Evolutionary conservation across 331 rosid species (phyloP), one percentile per base, ranked within the genome.

Genomic region (Malus hybrid): DNA sequence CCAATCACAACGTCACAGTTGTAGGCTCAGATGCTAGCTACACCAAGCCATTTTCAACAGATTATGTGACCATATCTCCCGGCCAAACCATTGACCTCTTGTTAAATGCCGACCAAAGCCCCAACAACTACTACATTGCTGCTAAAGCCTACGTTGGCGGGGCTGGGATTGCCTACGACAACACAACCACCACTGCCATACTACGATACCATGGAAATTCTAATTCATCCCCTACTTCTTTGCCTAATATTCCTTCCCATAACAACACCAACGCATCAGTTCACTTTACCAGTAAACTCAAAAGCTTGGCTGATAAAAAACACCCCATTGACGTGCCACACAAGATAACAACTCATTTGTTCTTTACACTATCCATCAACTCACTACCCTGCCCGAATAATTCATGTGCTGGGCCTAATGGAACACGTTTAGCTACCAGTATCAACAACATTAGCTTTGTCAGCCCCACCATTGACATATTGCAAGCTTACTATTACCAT

Each of bases 41-140:
- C 24, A 24, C 24, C 24, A 24, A 24, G 24, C 24, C 24, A 24
- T 24, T 24, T 24, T 24, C 24, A 24, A 24, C 24, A 24, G 24
- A 24, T 24, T 24, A 24, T 24, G 24, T 42, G 48, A 42, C 48
- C 13, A 42, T 42, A 42, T 42, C 48, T 42, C 48, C 48, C 5
- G 88, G 93, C 39, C 90, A 88, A 74, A 73, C 93, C 10, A 61
- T 84, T 2, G 93, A 88, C 68, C 76, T 68, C 7, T 56, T 88
- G 72, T 18, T 88, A 8, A 12, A 71, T 44, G 82, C 93, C 16
- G 82, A 84, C 64, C 90, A 82, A 65, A 52, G 16, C 1, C 84
- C 78, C 7, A 19, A 20, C 20, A 62, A 68, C 63, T 88, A 88
- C 58, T 88, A 86, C 28, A 82, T 88, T 85, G 92, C 87, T 20